Percentiles rank a stretch among this genome's conserved stretches.
Conservation (phyloP, 345 rosid genomes). For the Excoecaria cochinchinensis region DNA sequence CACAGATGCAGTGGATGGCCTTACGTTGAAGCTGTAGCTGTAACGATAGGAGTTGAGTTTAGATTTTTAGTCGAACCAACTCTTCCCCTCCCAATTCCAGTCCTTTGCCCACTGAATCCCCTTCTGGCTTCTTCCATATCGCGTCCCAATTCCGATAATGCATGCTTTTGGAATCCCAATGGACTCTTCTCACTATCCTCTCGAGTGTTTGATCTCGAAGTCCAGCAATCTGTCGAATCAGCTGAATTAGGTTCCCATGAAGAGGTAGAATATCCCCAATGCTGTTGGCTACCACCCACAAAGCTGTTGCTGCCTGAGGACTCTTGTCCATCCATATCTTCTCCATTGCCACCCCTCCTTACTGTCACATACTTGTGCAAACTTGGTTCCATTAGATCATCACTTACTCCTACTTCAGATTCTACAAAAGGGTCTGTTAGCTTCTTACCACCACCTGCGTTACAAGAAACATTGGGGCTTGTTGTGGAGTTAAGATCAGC, state of each 20-base stretch:
- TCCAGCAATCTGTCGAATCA: constrained; percentile 73
- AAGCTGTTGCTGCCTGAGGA: constrained; percentile 92
- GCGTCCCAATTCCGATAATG: constrained; percentile 33
- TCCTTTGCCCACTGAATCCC: constrained; percentile 40
- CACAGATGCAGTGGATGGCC: neutral
- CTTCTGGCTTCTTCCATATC: constrained; percentile 34
- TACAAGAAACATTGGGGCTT: constrained; percentile 42
- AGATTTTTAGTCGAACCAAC: constrained; percentile 21
- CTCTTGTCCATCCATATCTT: constrained; percentile 73
- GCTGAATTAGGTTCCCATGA: constrained; percentile 74
- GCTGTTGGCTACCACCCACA: constrained; percentile 46
- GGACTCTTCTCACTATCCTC: constrained; percentile 46
- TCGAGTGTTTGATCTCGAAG: constrained; percentile 45
- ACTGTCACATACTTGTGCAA: constrained; percentile 83
- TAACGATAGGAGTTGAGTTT: constrained; percentile 18
- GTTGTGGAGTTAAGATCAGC: constrained; percentile 79
- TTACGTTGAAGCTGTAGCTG: constrained; percentile 30
- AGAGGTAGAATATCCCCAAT: constrained; percentile 49
- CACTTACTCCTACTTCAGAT: constrained; percentile 49
- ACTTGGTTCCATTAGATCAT: constrained; percentile 80
- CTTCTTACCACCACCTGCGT: constrained; percentile 31
- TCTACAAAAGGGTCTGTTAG: constrained; percentile 59
- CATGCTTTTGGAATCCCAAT: constrained; percentile 33
- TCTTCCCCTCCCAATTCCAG: constrained; percentile 42
- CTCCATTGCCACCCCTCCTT: constrained; percentile 56